These are phyloP conservation scores for Cercophora sp. DNA, from an alignment of 495 filamentous ascomycete species.

Conservation along the genomic window DNA sequence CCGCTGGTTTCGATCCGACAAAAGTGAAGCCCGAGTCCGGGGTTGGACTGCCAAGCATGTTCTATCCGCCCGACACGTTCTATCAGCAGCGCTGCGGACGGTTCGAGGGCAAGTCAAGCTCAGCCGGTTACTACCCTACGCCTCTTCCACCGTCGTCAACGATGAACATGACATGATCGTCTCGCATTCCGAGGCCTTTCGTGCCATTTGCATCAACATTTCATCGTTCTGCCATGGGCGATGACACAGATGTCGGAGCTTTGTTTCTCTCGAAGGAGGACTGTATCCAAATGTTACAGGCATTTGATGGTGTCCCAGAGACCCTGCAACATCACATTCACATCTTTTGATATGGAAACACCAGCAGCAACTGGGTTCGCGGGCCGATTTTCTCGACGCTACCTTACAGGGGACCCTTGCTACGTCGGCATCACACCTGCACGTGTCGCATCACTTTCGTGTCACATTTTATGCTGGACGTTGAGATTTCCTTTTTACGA, in stretches of 20 bases:
- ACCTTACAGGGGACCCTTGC: neutral
- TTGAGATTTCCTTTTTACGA: neutral
- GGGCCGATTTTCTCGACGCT: too few relatives aligned
- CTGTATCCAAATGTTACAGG: too few relatives aligned
- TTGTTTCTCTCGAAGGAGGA: too few relatives aligned
- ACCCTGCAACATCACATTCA: too few relatives aligned
- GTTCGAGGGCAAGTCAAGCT: constrained; percentile 44
- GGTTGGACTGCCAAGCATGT: constrained; percentile 36
- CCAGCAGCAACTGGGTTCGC: too few relatives aligned
- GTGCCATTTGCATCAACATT: neutral
- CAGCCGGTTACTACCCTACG: constrained; percentile 44
- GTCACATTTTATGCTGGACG: neutral
- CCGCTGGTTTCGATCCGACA: constrained; percentile 23
- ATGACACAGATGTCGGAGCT: too few relatives aligned
- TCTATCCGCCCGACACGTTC: constrained; percentile 34
- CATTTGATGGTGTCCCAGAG: too few relatives aligned
- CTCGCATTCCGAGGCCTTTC: neutral
- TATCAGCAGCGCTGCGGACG: constrained; percentile 36
- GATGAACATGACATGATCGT: constrained; percentile 28
- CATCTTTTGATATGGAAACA: too few relatives aligned
- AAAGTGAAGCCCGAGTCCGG: constrained; percentile 47
- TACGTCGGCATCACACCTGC: neutral
- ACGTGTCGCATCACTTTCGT: neutral
- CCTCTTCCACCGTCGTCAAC: constrained; percentile 28
- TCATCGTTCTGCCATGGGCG: neutral